A percentile compares a stretch with the other conserved stretches of the same genome.
Conservation (phyloP, 1,284 basidiomycete species). For the Leccinum insolens region DNA sequence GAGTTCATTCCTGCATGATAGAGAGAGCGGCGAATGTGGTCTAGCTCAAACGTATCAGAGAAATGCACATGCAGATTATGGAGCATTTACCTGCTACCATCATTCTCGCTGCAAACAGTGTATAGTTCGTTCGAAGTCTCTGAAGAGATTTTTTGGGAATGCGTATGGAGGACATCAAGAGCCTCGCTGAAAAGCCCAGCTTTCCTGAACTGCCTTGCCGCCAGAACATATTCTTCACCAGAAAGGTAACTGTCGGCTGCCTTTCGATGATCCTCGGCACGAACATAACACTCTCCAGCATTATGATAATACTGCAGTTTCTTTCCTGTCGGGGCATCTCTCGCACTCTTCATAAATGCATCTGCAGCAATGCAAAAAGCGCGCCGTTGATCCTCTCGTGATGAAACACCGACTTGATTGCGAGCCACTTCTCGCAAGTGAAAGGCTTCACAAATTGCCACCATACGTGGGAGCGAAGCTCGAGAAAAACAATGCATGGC, state of each 20-base stretch:
- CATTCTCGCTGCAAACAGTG: too few relatives aligned
- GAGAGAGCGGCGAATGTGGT: too few relatives aligned
- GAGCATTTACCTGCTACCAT: too few relatives aligned
- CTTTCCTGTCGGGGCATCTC: constrained; percentile 27
- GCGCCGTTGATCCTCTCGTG: constrained; percentile 30
- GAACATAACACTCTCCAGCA: constrained; percentile 56
- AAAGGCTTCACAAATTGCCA: constrained; percentile 49
- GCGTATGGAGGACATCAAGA: too few relatives aligned
- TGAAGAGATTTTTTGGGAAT: too few relatives aligned
- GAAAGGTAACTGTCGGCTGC: constrained; percentile 51
- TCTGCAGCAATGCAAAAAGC: constrained; percentile 51
- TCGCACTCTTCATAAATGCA: constrained; percentile 49
- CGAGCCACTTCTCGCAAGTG: constrained; percentile 45
- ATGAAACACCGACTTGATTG: constrained; percentile 26
- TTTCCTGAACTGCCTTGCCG: too few relatives aligned
- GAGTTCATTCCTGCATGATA: constrained; percentile 82
- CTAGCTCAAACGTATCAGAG: too few relatives aligned
- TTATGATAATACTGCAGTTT: constrained; percentile 46
- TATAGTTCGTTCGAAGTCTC: too few relatives aligned
- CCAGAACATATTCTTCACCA: constrained; percentile 15
- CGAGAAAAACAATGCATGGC: constrained; percentile 66
- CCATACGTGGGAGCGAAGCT: constrained; percentile 48
- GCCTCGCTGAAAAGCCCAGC: too few relatives aligned
- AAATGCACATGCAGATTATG: too few relatives aligned
- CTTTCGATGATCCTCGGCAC: constrained; percentile 39